A percentile compares a stretch with the other conserved stretches of the same genome.
These are phyloP conservation scores for Glarea lozoyensis DNA, from an alignment of 495 filamentous ascomycete species.

Conservation along the genomic window DNA sequence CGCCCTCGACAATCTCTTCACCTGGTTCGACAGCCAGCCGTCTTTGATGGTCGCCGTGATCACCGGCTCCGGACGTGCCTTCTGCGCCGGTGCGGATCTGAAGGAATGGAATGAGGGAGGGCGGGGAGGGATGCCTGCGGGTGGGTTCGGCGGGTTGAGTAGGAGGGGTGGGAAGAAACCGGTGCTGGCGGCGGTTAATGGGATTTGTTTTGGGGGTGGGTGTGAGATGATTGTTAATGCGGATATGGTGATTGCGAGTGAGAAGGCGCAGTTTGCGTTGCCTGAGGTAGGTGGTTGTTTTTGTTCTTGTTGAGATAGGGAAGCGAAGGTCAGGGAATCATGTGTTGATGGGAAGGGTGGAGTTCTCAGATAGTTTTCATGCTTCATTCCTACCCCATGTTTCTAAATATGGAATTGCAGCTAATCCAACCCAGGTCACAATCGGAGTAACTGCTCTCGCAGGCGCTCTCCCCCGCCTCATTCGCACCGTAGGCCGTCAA, in stretches of 20 bases:
- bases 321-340: too few relatives aligned
- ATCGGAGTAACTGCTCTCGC: constrained; percentile 63
- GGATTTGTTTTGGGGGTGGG: constrained; percentile 66
- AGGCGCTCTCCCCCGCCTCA: constrained; percentile 58
- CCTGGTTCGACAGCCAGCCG: constrained; percentile 51
- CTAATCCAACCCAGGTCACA: too few relatives aligned
- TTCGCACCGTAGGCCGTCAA: constrained; percentile 54
- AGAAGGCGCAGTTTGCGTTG: constrained; percentile 46
- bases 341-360: too few relatives aligned
- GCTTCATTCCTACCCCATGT: too few relatives aligned
- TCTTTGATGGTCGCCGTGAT: constrained; percentile 45
- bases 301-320: too few relatives aligned
- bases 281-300: too few relatives aligned
- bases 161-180: constrained; percentile 51
- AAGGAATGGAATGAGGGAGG: constrained; percentile 40
- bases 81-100: constrained; percentile 53
- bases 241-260: constrained; percentile 56
- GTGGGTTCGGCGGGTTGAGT: constrained; percentile 46
- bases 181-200: constrained; percentile 67
- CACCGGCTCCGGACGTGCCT: constrained; percentile 44
- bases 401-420: too few relatives aligned
- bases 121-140: constrained; percentile 26
- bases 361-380: too few relatives aligned
- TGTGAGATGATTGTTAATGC: constrained; percentile 64
- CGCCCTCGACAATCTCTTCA: constrained; percentile 41